Evolutionary conservation across 371 early-diverging fungal genomes (phyloP), one percentile per base, ranked within the genome.

Genomic region (Syncephalastrum racemosum): DNA sequence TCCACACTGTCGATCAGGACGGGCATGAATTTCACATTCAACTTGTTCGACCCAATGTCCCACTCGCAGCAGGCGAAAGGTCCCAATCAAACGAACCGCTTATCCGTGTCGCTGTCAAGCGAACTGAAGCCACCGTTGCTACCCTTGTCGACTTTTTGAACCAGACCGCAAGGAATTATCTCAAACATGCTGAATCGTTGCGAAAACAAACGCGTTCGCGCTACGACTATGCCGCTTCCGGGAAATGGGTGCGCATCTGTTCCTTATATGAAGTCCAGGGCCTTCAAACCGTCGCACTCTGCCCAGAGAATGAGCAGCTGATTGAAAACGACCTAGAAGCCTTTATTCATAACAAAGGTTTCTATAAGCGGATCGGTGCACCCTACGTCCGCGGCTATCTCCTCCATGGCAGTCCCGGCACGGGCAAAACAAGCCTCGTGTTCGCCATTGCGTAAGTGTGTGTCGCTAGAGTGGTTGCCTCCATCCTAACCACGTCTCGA

Each of bases 391-490:
- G 89, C 16, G 91, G 91, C 13, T 88, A 90, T 66, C 77, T 94
- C 8, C 73, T 94, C 13, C 80, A 87, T 64, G 92, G 93, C 15
- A 73, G 71, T 25, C 93, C 93, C 0, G 93, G 95, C 16, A 91
- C 92, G 1, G 95, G 95, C 50, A 95, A 93, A 67, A 92, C 92
- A 8, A 82, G 86, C 4, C 85, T 95, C 20, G 83, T 92, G 43
- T 82, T 89, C 58, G 93, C 93, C 25, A 82, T 95, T 47, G 86
- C 90, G 64, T 86, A 58, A 47, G 63, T 43, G 4, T 23, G 1
- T 39, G 2, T 3, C 27, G 27, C 20, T 16, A 23, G 15, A 5
- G 16, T 16, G 19, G n/a, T 8, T 12, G 7, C 19, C 41, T 31
- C 22, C 16, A 19, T 16, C 6, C 15, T 31, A 14, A 42, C 18